phyloP scores from a whole-genome alignment of 805 yeast genomes.

The Kodamaea sagamina region DNA sequence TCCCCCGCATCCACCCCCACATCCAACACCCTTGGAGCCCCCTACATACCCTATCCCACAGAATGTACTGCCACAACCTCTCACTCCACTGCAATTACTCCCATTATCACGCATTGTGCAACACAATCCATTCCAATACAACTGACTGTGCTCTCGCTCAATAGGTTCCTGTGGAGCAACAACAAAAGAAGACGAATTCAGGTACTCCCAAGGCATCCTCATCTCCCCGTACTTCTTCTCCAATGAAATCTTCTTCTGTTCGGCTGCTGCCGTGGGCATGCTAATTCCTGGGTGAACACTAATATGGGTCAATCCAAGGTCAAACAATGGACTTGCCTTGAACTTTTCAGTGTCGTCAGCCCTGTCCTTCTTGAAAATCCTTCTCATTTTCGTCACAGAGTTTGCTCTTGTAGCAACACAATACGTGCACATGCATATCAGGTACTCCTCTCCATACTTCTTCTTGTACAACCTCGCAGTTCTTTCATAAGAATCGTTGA shows the following conservation, averaged over 20 bases:
- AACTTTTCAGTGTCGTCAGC: constrained; percentile 23
- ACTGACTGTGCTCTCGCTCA: no score
- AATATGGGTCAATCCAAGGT: constrained; percentile 13
- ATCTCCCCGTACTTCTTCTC: constrained; percentile 2
- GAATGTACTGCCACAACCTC: no score
- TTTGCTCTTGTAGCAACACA: constrained; percentile 5
- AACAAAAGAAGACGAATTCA: no score
- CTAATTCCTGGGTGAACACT: constrained; percentile 4
- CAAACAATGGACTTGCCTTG: constrained; percentile 16
- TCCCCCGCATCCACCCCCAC: no score
- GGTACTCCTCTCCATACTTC: constrained; percentile 20
- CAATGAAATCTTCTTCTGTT: neutral
- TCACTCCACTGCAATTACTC: no score
- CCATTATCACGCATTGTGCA: no score
- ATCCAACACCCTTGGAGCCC: no score
- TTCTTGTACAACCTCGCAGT: constrained; percentile 21
- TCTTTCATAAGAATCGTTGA: constrained; percentile 14
- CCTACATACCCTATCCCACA: no score
- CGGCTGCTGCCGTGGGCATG: neutral
- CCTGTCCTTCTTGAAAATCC: no score
- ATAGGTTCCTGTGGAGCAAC: no score
- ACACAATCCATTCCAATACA: no score
- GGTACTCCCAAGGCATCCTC: constrained; percentile 2
- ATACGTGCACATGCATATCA: constrained; percentile 24
- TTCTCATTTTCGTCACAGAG: neutral